These are phyloP conservation scores for Malassezia cuniculi DNA, from an alignment of 1,284 basidiomycete genomes.

Conservation along the genomic window DNA sequence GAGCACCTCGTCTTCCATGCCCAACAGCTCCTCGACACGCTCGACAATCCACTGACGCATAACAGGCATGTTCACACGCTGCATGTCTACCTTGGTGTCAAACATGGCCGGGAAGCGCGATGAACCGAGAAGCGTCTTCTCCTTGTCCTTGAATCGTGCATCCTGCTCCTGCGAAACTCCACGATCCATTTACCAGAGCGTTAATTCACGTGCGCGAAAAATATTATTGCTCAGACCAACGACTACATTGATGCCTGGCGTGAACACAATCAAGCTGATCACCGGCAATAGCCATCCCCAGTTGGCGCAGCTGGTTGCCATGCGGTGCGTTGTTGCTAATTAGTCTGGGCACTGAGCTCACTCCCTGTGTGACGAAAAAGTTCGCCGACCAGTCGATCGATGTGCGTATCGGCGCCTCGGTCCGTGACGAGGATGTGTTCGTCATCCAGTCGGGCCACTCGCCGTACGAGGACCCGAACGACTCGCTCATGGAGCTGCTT, in stretches of 20 bases:
- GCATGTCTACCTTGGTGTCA: constrained; percentile 65
- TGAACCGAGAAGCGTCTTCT: constrained; percentile 67
- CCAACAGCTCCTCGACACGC: constrained; percentile 74
- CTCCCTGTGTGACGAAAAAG: constrained; percentile 79
- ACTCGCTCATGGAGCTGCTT: constrained; percentile 54
- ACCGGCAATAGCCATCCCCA: constrained; percentile 95
- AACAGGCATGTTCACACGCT: constrained; percentile 77
- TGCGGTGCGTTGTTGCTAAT: constrained; percentile 58
- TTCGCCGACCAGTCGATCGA: constrained; percentile 78
- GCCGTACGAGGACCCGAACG: constrained; percentile 39
- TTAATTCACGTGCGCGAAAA: no score
- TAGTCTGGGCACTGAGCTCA: constrained; percentile 79
- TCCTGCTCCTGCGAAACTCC: constrained; percentile 40
- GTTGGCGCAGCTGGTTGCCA: constrained; percentile 82
- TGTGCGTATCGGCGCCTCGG: constrained; percentile 59
- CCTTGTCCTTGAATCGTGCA: constrained; percentile 81
- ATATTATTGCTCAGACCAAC: no score
- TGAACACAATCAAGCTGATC: constrained; percentile 67
- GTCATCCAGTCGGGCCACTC: constrained; percentile 42
- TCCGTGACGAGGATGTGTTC: constrained; percentile 65
- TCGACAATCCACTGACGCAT: constrained; percentile 73
- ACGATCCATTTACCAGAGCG: constrained; percentile 4
- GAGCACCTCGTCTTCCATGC: constrained; percentile 91
- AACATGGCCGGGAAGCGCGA: constrained; percentile 74
- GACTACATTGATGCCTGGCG: constrained; percentile 42